Percentiles rank a stretch among this genome's conserved stretches.
Evolutionary conservation across 805 yeast genomes (phyloP).

Genomic region (Grigorovia transvaalensis): DNA sequence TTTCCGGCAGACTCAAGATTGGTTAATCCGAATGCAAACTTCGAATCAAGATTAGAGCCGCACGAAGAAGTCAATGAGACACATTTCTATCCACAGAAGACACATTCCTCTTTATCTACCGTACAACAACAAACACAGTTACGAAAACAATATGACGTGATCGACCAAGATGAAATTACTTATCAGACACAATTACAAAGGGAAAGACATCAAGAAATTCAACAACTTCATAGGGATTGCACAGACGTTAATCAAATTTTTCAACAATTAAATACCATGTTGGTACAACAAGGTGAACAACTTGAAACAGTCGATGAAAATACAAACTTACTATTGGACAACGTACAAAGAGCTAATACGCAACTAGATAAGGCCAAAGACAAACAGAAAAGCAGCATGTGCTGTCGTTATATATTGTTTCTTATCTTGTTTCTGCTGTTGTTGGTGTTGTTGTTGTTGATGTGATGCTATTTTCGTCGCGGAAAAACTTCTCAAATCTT

Average conservation of each 20-base stretch:
- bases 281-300: slow-evolving; percentile 76
- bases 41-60: not conserved
- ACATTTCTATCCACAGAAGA: slow-evolving; percentile 27
- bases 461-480: slow-evolving; percentile 27
- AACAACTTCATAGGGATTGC: slow-evolving; percentile 65
- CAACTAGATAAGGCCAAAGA: slow-evolving; percentile 68
- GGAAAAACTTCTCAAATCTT: not conserved
- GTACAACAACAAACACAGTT: slow-evolving; percentile 23
- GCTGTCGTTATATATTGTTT: slow-evolving; percentile 54
- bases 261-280: slow-evolving; percentile 67
- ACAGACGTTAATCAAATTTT: slow-evolving; percentile 79
- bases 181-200: slow-evolving; percentile 55
- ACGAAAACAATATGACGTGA: slow-evolving; percentile 28
- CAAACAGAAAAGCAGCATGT: slow-evolving; percentile 57
- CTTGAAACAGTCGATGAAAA: slow-evolving; percentile 79
- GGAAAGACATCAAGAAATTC: slow-evolving; percentile 65
- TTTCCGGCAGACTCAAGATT: not conserved
- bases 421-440: slow-evolving; percentile 38
- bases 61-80: slow-evolving; percentile 26
- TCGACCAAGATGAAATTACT: slow-evolving; percentile 44
- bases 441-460: slow-evolving; percentile 49
- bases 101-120: slow-evolving; percentile 14
- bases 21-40: not conserved
- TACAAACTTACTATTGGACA: slow-evolving; percentile 48
- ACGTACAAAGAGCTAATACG: slow-evolving; percentile 58